phyloP scores from a whole-genome alignment of 495 filamentous ascomycete species.

The Lasiosphaeria hispida region DNA sequence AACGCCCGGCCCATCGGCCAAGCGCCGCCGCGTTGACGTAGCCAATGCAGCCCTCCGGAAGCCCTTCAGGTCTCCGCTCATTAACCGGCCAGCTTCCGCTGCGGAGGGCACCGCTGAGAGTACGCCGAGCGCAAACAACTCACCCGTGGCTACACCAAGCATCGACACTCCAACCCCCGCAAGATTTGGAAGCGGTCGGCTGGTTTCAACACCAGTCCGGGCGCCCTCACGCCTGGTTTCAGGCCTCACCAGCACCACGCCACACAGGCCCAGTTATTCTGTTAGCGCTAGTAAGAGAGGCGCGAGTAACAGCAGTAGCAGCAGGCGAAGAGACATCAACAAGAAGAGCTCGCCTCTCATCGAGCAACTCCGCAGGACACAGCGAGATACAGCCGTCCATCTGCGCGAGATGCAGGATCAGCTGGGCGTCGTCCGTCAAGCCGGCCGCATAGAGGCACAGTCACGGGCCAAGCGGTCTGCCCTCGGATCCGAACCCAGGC shows the following conservation, averaged over 20 bases:
- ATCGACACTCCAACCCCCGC: no score
- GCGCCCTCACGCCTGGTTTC: no score
- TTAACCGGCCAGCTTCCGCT: slow-evolving; percentile 14
- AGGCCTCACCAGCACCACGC: no score
- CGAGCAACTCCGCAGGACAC: slow-evolving; percentile 8
- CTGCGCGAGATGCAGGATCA: slow-evolving; percentile 11
- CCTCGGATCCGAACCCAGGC: no score
- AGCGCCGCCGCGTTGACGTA: slow-evolving; percentile 30
- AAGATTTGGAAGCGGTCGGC: no score
- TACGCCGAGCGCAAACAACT: not conserved
- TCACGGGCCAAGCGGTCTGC: not conserved
- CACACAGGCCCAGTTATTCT: no score
- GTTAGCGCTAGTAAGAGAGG: no score
- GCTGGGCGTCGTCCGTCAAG: slow-evolving; percentile 22
- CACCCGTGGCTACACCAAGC: no score
- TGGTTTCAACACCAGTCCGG: no score
- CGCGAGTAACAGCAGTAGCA: no score
- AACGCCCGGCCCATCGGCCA: slow-evolving; percentile 27
- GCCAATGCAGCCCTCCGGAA: slow-evolving; percentile 30
- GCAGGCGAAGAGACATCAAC: not conserved
- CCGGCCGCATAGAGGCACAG: slow-evolving; percentile 19
- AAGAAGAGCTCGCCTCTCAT: not conserved
- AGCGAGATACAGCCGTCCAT: slow-evolving; percentile 2
- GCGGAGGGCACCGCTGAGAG: not conserved
- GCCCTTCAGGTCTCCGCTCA: slow-evolving; percentile 30